Base-by-base conservation (phyloP, 2,329 filamentous ascomycete genomes). In the Helminthosporium solani region DNA sequence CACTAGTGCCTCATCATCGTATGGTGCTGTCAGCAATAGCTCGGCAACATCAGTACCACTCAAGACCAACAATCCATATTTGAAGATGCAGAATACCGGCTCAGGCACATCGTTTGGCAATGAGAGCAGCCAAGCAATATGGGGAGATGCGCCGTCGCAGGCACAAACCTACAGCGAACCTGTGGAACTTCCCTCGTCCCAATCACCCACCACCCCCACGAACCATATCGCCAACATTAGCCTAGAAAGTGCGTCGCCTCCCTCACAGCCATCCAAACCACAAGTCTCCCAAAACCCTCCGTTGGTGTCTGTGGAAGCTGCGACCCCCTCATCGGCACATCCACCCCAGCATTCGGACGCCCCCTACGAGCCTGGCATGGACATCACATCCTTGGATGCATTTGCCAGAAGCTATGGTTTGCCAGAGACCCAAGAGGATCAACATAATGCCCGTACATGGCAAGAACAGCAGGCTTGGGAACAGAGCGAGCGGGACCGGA, bases 1-100 rank as follows among this genome's bases (percentile, higher is more conserved):
- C 8, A 54, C 62, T 18, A 63, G n/a, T n/a, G n/a, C 54, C 28
- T 46, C 60, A 14, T 55, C 57, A 19, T 67, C 65, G 2, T 65
- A 56, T 28, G 58, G 63, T 23, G 56, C 58, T 16, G 51, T 45
- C 9, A 70, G 66, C 54, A 66, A 56, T 16, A 53, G 58, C 35
- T 69, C 68, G 0, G 57, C 54, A 33, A 53, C 55, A 16, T 66
- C 66, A 2, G 44, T 63, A 27, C 63, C 66, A 1, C 52, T 73
- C 16, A 55, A 71, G 47, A 73, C 72, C 3, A 72, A 75, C 49
- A 75, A 75, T 44, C 73, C 74, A 7, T 75, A 75, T 49, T 60
- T 70, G 18, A 64, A 64, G 21, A 67, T 70, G 56, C 70, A 73
- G 39, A 50, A 56, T 14, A 71, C 70, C 1, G 68, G 66, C 0